phyloP scores from a whole-genome alignment of 1,284 basidiomycete species.

The Neonothopanus nambi region DNA sequence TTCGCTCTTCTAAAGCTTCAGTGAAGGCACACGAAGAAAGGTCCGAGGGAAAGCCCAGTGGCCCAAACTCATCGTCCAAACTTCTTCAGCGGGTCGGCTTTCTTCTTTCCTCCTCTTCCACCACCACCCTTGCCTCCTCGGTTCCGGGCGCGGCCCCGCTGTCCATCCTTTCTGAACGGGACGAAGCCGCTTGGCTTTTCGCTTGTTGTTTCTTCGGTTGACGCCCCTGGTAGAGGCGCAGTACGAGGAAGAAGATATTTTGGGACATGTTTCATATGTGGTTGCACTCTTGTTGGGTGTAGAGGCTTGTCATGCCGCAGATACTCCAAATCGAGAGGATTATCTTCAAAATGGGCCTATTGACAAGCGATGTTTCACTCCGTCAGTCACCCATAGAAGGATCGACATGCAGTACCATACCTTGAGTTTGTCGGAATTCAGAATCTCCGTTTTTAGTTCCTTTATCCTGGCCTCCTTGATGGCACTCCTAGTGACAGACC shows the following conservation, averaged over 20 bases:
- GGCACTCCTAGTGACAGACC: conserved; percentile 83
- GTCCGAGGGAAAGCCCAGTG: too few relatives aligned
- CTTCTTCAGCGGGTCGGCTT: conserved; percentile 76
- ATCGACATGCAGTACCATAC: conserved; percentile 40
- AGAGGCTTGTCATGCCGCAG: conserved; percentile 94
- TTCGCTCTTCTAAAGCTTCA: too few relatives aligned
- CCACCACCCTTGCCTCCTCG: conserved; percentile 39
- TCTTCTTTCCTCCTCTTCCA: conserved; percentile 59
- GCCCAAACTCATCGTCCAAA: conserved; percentile 46
- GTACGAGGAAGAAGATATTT: conserved; percentile 91
- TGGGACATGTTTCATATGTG: conserved; percentile 96
- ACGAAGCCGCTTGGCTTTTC: conserved; percentile 51
- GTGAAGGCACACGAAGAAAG: too few relatives aligned
- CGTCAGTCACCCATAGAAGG: too few relatives aligned
- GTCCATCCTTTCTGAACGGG: conserved; percentile 65
- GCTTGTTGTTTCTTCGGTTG: conserved; percentile 22
- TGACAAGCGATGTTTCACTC: not conserved
- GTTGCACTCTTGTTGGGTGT: conserved; percentile 83
- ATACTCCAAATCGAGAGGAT: conserved; percentile 92
- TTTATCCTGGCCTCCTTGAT: conserved; percentile 93
- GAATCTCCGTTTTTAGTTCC: conserved; percentile 91
- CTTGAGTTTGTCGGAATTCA: conserved; percentile 96
- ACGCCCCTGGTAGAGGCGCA: conserved; percentile 43
- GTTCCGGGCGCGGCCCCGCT: conserved; percentile 50
- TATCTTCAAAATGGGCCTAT: conserved; percentile 97